A percentile compares a stretch with the other conserved stretches of the same genome.
These are phyloP conservation scores for Kwoniella mangroviensis DNA, from an alignment of 768 basidiomycete genomes.

Conservation along the genomic window DNA sequence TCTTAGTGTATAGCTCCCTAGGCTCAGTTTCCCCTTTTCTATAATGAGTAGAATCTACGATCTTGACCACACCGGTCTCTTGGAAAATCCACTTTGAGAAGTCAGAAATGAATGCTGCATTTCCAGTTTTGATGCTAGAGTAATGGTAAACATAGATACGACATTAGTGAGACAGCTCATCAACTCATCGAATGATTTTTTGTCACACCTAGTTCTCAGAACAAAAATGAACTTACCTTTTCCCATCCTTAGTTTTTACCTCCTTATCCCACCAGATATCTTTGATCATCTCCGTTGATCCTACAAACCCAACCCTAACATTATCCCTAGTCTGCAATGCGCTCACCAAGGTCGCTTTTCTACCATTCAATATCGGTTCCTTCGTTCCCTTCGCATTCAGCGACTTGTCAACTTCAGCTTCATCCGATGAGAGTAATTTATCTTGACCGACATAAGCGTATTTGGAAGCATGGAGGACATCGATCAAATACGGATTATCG, in stretches of 20 bases:
- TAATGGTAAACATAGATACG: neutral
- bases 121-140: constrained; percentile 66
- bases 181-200: neutral
- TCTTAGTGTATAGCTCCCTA: constrained; percentile 78
- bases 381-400: constrained; percentile 45
- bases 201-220: neutral
- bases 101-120: constrained; percentile 73
- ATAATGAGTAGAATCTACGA: constrained; percentile 72
- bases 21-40: constrained; percentile 68
- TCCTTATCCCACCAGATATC: constrained; percentile 74
- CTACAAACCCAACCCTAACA: constrained; percentile 78
- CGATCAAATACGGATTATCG: constrained; percentile 70
- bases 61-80: constrained; percentile 76
- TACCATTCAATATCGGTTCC: constrained; percentile 82
- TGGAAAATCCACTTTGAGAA: constrained; percentile 90
- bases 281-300: constrained; percentile 77
- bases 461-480: constrained; percentile 75
- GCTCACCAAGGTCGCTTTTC: constrained; percentile 73
- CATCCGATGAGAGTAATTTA: constrained; percentile 67
- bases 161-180: neutral
- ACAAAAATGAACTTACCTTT: constrained; percentile 60
- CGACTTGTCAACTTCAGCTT: constrained; percentile 71
- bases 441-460: constrained; percentile 58
- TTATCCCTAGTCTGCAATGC: constrained; percentile 85
- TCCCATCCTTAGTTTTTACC: constrained; percentile 58